Conservation (phyloP, 768 basidiomycete genomes). For the Lentinula detonsa region DNA sequence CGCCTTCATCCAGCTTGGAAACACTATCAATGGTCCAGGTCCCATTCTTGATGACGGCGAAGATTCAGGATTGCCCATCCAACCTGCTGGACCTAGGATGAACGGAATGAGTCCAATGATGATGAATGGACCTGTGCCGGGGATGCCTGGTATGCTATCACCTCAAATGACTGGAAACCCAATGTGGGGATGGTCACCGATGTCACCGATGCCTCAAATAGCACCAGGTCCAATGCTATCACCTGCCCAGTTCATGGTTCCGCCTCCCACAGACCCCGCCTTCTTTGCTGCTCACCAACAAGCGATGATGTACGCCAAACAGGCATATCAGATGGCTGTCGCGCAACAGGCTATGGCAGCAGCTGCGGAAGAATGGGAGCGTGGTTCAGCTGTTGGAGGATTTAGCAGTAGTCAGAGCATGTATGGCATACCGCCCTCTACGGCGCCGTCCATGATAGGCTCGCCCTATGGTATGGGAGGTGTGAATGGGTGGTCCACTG, state of each 20-base stretch:
- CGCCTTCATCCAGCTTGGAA: constrained; percentile 59
- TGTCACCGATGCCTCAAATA: constrained; percentile 15
- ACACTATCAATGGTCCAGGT: constrained; percentile 75
- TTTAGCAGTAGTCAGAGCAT: constrained; percentile 23
- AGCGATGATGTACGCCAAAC: constrained; percentile 82
- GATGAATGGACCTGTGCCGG: constrained; percentile 27
- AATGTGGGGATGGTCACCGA: constrained; percentile 16
- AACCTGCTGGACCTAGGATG: constrained; percentile 31
- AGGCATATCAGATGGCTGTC: constrained; percentile 85
- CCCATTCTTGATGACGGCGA: constrained; percentile 54
- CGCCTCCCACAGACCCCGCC: constrained; percentile 45
- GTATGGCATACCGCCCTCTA: constrained; percentile 24
- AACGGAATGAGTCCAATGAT: constrained; percentile 41
- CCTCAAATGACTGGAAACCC: constrained; percentile 6
- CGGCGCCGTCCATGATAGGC: constrained; percentile 28
- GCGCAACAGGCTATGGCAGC: constrained; percentile 87
- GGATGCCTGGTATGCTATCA: constrained; percentile 6
- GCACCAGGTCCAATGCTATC: constrained; percentile 31
- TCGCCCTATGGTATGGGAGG: constrained; percentile 31
- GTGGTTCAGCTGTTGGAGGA: constrained; percentile 53
- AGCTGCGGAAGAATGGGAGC: constrained; percentile 91
- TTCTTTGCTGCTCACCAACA: constrained; percentile 79
- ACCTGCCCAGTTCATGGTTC: constrained; percentile 36
- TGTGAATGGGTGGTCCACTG: constrained; percentile 37
- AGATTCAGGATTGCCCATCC: constrained; percentile 42